phyloP scores from a whole-genome alignment of 805 yeast genomes.

The Wickerhamomyces alni region DNA sequence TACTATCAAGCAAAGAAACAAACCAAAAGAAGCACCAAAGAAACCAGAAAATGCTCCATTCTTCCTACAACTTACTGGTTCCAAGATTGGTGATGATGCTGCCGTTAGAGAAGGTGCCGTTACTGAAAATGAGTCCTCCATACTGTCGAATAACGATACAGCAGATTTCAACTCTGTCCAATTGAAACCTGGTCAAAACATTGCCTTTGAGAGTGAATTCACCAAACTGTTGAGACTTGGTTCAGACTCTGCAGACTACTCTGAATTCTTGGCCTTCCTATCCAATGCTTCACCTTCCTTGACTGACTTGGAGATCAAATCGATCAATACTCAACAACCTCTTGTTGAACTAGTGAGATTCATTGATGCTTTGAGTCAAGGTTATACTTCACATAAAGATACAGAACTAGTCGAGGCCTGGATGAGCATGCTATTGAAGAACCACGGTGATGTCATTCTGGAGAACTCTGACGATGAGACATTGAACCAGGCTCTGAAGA shows the following conservation, averaged over 20 bases:
- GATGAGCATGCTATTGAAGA: conserved; percentile 63
- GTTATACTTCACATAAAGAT: conserved; percentile 49
- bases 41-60: conserved; percentile 78
- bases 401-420: conserved; percentile 80
- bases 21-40: conserved; percentile 84
- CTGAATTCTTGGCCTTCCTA: conserved; percentile 48
- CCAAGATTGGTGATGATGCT: conserved; percentile 67
- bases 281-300: conserved; percentile 64
- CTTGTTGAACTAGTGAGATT: conserved; percentile 60
- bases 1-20: conserved; percentile 76
- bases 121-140: conserved; percentile 17
- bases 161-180: conserved; percentile 8
- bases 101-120: conserved; percentile 31
- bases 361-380: conserved; percentile 58
- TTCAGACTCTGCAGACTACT: conserved; percentile 32
- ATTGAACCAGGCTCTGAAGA: conserved; percentile 39
- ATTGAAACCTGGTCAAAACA: conserved; percentile 25
- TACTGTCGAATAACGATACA: conserved; percentile 5
- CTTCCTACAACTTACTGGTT: conserved; percentile 66
- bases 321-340: conserved; percentile 64
- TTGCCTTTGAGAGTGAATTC: conserved; percentile 67
- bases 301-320: conserved; percentile 82
- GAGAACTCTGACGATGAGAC: conserved; percentile 30
- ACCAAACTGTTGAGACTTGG: conserved; percentile 59
- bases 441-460: conserved; percentile 76